Evolutionary conservation across 768 basidiomycete genomes (phyloP).

Genomic region (Dacryopinax spathularia): DNA sequence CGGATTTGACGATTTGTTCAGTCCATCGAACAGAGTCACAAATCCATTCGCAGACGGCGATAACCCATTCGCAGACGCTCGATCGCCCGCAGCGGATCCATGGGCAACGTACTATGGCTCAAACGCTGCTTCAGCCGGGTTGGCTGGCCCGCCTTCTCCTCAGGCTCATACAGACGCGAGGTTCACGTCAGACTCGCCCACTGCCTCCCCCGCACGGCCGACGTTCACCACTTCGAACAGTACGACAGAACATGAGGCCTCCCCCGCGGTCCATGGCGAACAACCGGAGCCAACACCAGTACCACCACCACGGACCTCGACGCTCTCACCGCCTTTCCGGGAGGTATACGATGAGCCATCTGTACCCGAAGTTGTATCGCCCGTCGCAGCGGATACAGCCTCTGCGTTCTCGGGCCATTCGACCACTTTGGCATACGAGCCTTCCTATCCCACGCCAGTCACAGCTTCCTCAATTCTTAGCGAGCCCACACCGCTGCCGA

Average conservation of each 20-base stretch:
- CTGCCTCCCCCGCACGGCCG: neutral
- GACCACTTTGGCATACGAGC: conserved; percentile 6
- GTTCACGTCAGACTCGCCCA: conserved; percentile 2
- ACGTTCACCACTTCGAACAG: conserved; percentile 15
- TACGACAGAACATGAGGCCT: conserved; percentile 18
- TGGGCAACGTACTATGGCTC: conserved; percentile 41
- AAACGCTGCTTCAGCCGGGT: conserved; percentile 24
- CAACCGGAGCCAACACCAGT: conserved; percentile 10
- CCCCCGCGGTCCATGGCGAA: conserved; percentile 20
- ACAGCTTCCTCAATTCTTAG: conserved; percentile 16
- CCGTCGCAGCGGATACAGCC: conserved; percentile 28
- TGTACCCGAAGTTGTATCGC: conserved; percentile 12
- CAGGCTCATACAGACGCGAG: neutral
- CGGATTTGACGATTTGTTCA: conserved; percentile 57
- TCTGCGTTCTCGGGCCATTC: conserved; percentile 12
- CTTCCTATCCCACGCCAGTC: conserved; percentile 21
- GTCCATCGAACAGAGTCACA: conserved; percentile 48
- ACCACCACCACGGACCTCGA: neutral
- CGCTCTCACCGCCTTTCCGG: neutral
- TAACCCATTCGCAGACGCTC: conserved; percentile 48
- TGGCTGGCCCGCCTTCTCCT: conserved; percentile 9
- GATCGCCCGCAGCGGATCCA: conserved; percentile 59
- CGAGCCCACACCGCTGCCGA: conserved; percentile 1
- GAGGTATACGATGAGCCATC: conserved; percentile 11
- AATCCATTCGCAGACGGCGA: conserved; percentile 46